A percentile compares a stretch with the other conserved stretches of the same genome.
These are phyloP conservation scores for Gymnopilus junonius DNA, from an alignment of 768 basidiomycete species.

Conservation along the genomic window DNA sequence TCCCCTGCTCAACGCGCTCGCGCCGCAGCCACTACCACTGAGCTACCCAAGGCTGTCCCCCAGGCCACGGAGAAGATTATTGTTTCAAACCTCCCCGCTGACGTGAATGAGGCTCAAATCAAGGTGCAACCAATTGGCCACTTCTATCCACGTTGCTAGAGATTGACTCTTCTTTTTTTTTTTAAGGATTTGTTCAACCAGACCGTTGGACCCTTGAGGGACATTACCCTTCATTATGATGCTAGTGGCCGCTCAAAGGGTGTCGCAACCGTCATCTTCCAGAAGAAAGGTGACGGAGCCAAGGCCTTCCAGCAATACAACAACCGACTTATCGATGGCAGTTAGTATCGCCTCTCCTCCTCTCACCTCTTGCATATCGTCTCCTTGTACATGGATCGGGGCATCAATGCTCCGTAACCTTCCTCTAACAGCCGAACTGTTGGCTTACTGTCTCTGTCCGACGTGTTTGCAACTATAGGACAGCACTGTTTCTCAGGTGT, in stretches of 20 bases:
- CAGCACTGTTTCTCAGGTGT: constrained; percentile 19
- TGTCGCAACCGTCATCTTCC: constrained; percentile 85
- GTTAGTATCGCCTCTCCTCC: constrained; percentile 87
- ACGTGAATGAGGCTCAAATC: constrained; percentile 93
- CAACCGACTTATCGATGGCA: constrained; percentile 99
- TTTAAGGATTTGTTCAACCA: constrained; percentile 88
- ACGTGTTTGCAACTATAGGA: constrained; percentile 9
- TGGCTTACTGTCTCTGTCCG: constrained; percentile 50
- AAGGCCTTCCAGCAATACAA: constrained; percentile 95
- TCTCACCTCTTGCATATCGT: constrained; percentile 40
- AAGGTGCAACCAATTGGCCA: constrained; percentile 64
- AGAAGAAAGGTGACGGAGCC: constrained; percentile 84
- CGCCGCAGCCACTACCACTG: constrained; percentile 43
- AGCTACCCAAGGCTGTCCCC: constrained; percentile 40
- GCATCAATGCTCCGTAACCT: constrained; percentile 33
- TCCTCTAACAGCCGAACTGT: constrained; percentile 44
- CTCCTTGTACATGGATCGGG: constrained; percentile 24
- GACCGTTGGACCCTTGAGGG: constrained; percentile 86
- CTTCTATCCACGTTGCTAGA: not conserved
- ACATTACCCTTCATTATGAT: constrained; percentile 88
- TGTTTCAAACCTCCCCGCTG: constrained; percentile 89
- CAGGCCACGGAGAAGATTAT: constrained; percentile 86
- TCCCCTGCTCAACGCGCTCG: constrained; percentile 59
- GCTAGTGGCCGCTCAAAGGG: constrained; percentile 88
- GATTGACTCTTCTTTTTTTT: not conserved